Percentiles rank a stretch among this genome's conserved stretches.
Conservation (phyloP, 2,329 filamentous ascomycete species). For the Cladophialophora psammophila region DNA sequence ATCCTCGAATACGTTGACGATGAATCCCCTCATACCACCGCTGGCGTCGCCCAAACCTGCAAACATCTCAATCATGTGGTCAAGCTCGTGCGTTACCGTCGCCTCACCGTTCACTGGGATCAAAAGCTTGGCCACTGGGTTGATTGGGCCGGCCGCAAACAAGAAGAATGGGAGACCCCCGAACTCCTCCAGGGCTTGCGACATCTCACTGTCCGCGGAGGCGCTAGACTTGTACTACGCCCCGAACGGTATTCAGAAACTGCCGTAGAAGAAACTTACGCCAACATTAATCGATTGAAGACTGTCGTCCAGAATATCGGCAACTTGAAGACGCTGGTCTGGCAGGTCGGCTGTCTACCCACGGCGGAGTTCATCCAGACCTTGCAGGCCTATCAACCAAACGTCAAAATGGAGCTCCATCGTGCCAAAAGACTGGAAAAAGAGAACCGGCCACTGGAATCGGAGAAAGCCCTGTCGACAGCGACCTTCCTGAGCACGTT, state of each 20-base stretch:
- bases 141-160: background rate
- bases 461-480: conserved; percentile 4
- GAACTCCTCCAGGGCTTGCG: conserved; percentile 28
- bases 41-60: conserved; percentile 27
- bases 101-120: conserved; percentile 25
- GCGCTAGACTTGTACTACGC: background rate
- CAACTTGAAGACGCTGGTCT: conserved; percentile 32
- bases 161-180: conserved; percentile 16
- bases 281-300: conserved; percentile 4
- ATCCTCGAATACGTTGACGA: conserved; percentile 29
- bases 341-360: conserved; percentile 17
- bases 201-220: conserved; percentile 23
- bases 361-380: conserved; percentile 16
- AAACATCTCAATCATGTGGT: conserved; percentile 27
- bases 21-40: conserved; percentile 27
- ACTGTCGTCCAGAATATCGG: conserved; percentile 22
- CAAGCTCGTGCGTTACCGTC: conserved; percentile 28
- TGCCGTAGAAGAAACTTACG: background rate
- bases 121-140: conserved; percentile 1
- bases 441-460: background rate
- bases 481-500: conserved; percentile 13
- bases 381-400: conserved; percentile 30
- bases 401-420: conserved; percentile 26
- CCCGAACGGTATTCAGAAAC: background rate
- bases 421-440: conserved; percentile 2